Conservation (phyloP, 2,329 filamentous ascomycete genomes). For the Calonectria crousiana region DNA sequence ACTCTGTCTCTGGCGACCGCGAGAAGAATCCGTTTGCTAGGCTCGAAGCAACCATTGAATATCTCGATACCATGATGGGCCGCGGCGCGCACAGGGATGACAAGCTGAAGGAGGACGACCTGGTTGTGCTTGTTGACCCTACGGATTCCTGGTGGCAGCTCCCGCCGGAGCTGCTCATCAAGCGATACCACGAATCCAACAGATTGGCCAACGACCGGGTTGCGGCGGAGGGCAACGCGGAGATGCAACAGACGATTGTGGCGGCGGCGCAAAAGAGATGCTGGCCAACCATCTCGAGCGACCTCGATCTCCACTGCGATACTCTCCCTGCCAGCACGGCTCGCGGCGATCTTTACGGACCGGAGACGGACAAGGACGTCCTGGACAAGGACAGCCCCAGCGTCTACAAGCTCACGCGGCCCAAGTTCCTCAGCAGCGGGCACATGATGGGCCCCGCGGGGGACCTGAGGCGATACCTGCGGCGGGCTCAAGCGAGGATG, state of each 20-base stretch:
- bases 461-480: conserved; percentile 39
- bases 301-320: conserved; percentile 34
- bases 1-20: not conserved
- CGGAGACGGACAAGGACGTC: conserved; percentile 22
- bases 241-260: conserved; percentile 38
- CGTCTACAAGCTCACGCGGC: conserved; percentile 30
- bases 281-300: conserved; percentile 22
- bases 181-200: conserved; percentile 41
- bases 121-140: conserved; percentile 42
- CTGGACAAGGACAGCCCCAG: not conserved
- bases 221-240: conserved; percentile 4
- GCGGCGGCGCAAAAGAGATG: conserved; percentile 38
- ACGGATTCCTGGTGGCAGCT: conserved; percentile 48
- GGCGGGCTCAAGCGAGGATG: conserved; percentile 37
- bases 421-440: conserved; percentile 45
- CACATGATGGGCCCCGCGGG: conserved; percentile 42
- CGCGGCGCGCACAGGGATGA: conserved; percentile 11
- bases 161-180: conserved; percentile 41
- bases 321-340: conserved; percentile 31
- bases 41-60: conserved; percentile 42
- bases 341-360: conserved; percentile 34
- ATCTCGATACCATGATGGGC: conserved; percentile 33
- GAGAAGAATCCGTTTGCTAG: conserved; percentile 42
- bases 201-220: conserved; percentile 23
- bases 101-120: conserved; percentile 36